Evolutionary conservation across 805 yeast species (phyloP), one percentile per base, ranked within the genome.

Genomic region (Barnettozyma sucrosica): DNA sequence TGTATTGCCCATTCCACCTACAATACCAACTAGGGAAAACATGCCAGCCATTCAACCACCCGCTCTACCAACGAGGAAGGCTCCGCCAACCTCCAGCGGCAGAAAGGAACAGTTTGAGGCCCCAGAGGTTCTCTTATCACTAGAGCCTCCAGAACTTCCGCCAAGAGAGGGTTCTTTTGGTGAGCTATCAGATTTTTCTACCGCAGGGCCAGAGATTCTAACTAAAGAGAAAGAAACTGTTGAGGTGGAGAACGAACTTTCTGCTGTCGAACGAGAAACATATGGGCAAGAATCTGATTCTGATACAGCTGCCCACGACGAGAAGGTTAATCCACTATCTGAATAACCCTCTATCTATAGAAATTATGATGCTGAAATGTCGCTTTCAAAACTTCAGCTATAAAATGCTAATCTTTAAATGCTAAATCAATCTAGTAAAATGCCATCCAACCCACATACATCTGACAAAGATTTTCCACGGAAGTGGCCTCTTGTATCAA

Each of bases 401-500:
- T 13, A 13, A 28, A 34, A 34, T 34, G 37, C 37, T 16, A 34
- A 10, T 28, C 5, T 28, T 11, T 10, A 26, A 3, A 14, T 13
- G 7, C 14, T 7, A 3, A 3, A 5, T 28, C 14, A 4, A 13
- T 16, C 57, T 61, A 81, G 71, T 83, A 72, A 64, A 83, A 81
- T 8, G 93, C 77, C 66, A 80, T 71, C 99, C 99, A 93, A 3
- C 99, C 99, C 23, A 85, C 80, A 65, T 88, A 93, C 99, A 93
- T 92, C 55, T 76, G 84, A 26, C 87, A 74, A 38, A 93, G 66
- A 52, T 83, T 82, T 41, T 81, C 87, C 5, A 70, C 70, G 2
- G 88, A 80, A 0, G 86, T 76, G 0, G 98, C 93, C 52, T 84
- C 86, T 55, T 85, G 88, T 28, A 92, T 85, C 51, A 93, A 73